Base-by-base conservation (phyloP, 2,329 filamentous ascomycete genomes). In the Gremmenia infestans region DNA sequence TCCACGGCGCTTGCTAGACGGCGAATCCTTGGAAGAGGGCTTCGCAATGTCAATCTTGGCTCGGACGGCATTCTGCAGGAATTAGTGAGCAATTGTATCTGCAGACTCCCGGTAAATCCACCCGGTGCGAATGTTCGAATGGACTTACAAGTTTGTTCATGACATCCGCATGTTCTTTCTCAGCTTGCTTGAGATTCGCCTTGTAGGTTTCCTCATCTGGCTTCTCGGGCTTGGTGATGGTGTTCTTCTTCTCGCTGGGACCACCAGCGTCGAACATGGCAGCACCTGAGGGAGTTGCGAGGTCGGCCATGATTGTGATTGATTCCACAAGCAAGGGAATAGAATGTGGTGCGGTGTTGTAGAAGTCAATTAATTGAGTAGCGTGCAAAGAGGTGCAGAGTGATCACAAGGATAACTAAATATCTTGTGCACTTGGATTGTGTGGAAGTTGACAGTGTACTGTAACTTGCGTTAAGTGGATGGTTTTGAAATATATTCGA, bases 141-240 rank as follows among this genome's bases (percentile, higher is more conserved):
- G 12, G 39, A 73, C 81, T 63, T 76, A 87, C 85, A 69, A 86
- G 72, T 68, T 81, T 82, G 65, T 89, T 86, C 77, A 94, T 88
- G 48, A 87, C 81, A 52, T 83, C 84, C 70, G 87, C 80, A 75
- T 96, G 87, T 63, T 89, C 90, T 78, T 96, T 96, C 75, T 97
- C 90, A 25, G 88, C 88, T 75, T 88, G 83, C 50, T 83, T 86
- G 59, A 96, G 80, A 61, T 82, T 81, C 71, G 86, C 81, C 77
- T 96, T 91, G 80, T 86, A 99, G 65, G 80, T 78, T 63, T 87
- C 87, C 77, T 94, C 89, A 73, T 97, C 89, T 48, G 94, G 94
- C 80, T 88, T 91, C 74, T 89, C 82, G 53, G 92, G 91, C 76
- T 86, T 91, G 68, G 76, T 52, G 25, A 58, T 32, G 37, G 48